These are phyloP conservation scores for Cucumis sativus DNA, from an alignment of 306 rosid species.

Conservation along the genomic window DNA sequence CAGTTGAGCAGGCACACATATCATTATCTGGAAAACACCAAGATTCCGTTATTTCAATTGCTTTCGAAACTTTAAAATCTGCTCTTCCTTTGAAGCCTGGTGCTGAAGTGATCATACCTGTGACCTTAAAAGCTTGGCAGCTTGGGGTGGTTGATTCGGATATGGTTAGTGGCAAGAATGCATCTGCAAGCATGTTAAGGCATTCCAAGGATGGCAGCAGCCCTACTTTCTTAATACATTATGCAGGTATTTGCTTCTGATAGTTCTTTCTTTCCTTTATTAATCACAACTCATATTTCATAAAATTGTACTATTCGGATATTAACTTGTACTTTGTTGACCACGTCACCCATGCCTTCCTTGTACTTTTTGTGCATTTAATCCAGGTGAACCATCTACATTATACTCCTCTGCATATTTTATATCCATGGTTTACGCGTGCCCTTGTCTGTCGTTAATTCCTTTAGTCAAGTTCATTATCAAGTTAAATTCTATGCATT, in stretches of 20 bases:
- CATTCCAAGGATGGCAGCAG: constrained; percentile 67
- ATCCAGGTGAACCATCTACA: not conserved
- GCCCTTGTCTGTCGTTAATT: not conserved
- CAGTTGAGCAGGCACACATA: constrained; percentile 83
- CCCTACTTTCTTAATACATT: constrained; percentile 78
- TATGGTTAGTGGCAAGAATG: constrained; percentile 38
- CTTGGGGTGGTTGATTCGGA: constrained; percentile 52
- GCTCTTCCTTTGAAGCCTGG: constrained; percentile 87
- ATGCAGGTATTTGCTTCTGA: constrained; percentile 48
- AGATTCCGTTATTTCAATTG: constrained; percentile 65
- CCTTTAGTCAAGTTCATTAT: not conserved
- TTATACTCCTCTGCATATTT: not conserved
- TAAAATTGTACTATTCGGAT: not conserved
- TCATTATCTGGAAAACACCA: constrained; percentile 88
- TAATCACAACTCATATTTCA: not conserved
- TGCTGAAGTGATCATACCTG: constrained; percentile 80
- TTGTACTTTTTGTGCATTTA: not conserved
- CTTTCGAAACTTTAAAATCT: constrained; percentile 63
- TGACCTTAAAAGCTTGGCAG: constrained; percentile 90
- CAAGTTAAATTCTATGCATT: not conserved
- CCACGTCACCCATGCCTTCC: no score
- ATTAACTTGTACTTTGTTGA: not conserved
- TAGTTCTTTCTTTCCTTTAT: not conserved
- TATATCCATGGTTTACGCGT: not conserved
- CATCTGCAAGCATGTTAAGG: constrained; percentile 40